Evolutionary conservation across 345 rosid species (phyloP).

Genomic region (Eucalyptus cloeziana): DNA sequence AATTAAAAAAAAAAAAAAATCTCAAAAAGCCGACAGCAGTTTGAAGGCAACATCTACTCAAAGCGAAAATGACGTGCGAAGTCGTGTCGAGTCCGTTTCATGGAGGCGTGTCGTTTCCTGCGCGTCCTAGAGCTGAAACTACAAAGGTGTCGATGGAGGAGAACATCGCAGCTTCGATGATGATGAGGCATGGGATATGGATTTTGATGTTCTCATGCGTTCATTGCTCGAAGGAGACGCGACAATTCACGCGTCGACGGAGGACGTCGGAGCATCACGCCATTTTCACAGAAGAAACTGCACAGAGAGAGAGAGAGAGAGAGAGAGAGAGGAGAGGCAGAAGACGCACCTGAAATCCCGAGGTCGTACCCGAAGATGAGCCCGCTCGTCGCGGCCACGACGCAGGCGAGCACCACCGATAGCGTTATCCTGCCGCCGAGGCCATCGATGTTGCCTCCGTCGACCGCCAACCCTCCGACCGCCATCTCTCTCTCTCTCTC

Average conservation of each 20-base stretch:
- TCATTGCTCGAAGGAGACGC: background rate
- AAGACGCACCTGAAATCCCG: conserved; percentile 53
- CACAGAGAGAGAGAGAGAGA: no score
- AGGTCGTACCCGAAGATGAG: conserved; percentile 81
- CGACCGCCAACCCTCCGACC: conserved; percentile 20
- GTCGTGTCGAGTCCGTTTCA: background rate
- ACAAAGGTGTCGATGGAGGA: background rate
- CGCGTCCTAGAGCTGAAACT: background rate
- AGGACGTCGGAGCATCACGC: background rate
- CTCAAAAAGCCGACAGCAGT: background rate
- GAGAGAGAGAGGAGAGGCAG: background rate
- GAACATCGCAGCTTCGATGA: no score
- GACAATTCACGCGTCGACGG: background rate
- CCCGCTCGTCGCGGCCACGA: conserved; percentile 70
- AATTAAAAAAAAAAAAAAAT: no score
- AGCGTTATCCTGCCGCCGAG: conserved; percentile 28
- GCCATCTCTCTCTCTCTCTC: conserved; percentile 20
- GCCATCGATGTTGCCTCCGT: conserved; percentile 4
- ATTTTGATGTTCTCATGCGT: background rate
- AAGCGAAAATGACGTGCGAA: background rate
- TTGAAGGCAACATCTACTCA: background rate
- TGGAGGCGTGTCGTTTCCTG: background rate
- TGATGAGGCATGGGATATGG: background rate
- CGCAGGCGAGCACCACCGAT: conserved; percentile 53
- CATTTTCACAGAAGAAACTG: background rate